A percentile compares a stretch with the other conserved stretches of the same genome.
Conservation (phyloP, 2,329 filamentous ascomycete species). For the Cladophialophora immunda region DNA sequence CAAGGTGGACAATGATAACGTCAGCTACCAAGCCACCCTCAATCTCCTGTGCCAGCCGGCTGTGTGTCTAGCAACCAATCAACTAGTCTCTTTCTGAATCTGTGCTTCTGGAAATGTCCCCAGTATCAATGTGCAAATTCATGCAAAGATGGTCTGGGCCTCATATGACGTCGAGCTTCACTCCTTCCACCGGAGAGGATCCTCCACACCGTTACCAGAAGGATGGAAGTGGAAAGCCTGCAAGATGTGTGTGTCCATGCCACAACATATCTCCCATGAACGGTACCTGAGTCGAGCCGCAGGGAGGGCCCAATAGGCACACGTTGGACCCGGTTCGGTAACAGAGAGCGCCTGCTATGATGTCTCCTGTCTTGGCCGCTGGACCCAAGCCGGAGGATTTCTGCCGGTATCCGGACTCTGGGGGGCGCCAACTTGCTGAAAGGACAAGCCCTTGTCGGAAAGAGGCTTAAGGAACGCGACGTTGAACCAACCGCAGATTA, state of each 20-base stretch:
- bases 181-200: neutral
- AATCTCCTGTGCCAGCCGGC: neutral
- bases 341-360: neutral
- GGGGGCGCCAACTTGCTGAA: neutral
- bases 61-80: slow-evolving; percentile 8
- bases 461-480: neutral
- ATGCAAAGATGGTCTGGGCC: neutral
- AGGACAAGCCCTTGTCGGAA: neutral
- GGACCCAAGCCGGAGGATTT: neutral
- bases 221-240: neutral
- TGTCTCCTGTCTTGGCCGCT: neutral
- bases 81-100: neutral
- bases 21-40: slow-evolving; percentile 9
- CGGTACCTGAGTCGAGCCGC: neutral
- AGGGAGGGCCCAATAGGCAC: neutral
- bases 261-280: neutral
- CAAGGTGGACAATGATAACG: slow-evolving; percentile 15
- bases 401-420: slow-evolving; percentile 10
- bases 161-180: slow-evolving; percentile 11
- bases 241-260: neutral
- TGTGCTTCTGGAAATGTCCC: neutral
- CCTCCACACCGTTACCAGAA: neutral
- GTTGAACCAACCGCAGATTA: slow-evolving; percentile 2
- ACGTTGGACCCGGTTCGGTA: neutral
- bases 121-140: neutral